These are phyloP conservation scores for Raphidocelis subcapitata DNA, from an alignment of 139 green algal genomes.

Conservation along the genomic window DNA sequence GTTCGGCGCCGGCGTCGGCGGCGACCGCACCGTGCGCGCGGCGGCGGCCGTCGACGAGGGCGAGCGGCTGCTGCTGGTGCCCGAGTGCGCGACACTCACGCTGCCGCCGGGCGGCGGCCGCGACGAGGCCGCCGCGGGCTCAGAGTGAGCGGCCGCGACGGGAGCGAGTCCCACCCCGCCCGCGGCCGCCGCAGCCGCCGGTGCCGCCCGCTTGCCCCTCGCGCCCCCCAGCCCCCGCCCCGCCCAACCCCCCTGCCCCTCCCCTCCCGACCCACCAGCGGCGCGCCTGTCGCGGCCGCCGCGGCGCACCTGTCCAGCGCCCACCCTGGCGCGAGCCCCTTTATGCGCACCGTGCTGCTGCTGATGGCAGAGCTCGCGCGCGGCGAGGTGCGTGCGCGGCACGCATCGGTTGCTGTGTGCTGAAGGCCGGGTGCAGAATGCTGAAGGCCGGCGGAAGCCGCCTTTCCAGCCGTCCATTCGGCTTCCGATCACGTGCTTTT, in stretches of 20 bases:
- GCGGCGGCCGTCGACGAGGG: conserved; percentile 39
- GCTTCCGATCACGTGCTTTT: no score
- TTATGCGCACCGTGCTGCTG: conserved; percentile 43
- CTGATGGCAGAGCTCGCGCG: conserved; percentile 47
- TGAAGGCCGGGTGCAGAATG: not conserved
- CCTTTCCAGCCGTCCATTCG: no score
- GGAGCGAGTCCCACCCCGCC: no score
- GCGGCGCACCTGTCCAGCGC: conserved; percentile 14
- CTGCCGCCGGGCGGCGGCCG: no score
- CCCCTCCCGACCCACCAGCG: not conserved
- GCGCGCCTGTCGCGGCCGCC: not conserved
- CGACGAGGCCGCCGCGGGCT: not conserved
- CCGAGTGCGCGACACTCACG: conserved; percentile 24
- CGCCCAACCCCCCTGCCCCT: not conserved
- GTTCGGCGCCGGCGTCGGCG: conserved; percentile 12
- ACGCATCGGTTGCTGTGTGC: not conserved
- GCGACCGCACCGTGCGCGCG: conserved; percentile 42
- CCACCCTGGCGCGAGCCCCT: conserved; percentile 30
- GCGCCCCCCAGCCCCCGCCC: no score
- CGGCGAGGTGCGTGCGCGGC: conserved; percentile 2
- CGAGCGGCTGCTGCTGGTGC: conserved; percentile 54
- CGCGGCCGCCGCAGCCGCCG: no score
- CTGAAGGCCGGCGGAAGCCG: no score
- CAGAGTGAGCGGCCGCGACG: not conserved
- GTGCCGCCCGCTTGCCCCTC: no score